Evolutionary conservation across 177 flowering plant species (phyloP).

Genomic region (Vitis hybrid): DNA sequence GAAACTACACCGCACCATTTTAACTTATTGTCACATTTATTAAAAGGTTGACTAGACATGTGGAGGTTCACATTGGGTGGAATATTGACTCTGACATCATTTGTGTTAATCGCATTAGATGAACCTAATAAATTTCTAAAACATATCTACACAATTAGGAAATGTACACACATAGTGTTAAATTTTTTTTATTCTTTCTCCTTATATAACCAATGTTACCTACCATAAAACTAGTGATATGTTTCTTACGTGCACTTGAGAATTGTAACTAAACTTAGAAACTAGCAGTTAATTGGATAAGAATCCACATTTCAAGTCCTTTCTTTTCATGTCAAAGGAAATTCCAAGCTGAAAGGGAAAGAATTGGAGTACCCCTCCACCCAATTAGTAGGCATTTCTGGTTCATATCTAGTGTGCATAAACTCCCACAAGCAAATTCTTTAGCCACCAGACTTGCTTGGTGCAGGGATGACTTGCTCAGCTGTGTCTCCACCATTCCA

Average conservation of each 20-base stretch:
- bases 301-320: too few relatives aligned
- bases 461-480: conserved; percentile 38
- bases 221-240: too few relatives aligned
- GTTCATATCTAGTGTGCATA: conserved; percentile 40
- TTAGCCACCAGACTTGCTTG: conserved; percentile 44
- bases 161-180: too few relatives aligned
- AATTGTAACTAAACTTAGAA: too few relatives aligned
- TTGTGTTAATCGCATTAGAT: rapidly evolving
- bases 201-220: too few relatives aligned
- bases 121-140: too few relatives aligned
- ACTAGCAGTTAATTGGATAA: too few relatives aligned
- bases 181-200: too few relatives aligned
- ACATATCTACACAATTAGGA: too few relatives aligned
- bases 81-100: rapidly evolving
- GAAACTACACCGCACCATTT: too few relatives aligned
- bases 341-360: conserved; percentile 58
- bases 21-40: too few relatives aligned
- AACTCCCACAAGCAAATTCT: conserved; percentile 26
- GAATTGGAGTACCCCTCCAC: conserved; percentile 59
- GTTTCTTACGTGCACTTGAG: too few relatives aligned
- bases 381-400: conserved; percentile 44
- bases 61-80: rapidly evolving
- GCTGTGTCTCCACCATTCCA: conserved; percentile 44
- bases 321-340: conserved; percentile 6
- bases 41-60: rapidly evolving